Evolutionary conservation across 2,329 filamentous ascomycete species (phyloP).

Genomic region (Pseudogymnoascus sp.): DNA sequence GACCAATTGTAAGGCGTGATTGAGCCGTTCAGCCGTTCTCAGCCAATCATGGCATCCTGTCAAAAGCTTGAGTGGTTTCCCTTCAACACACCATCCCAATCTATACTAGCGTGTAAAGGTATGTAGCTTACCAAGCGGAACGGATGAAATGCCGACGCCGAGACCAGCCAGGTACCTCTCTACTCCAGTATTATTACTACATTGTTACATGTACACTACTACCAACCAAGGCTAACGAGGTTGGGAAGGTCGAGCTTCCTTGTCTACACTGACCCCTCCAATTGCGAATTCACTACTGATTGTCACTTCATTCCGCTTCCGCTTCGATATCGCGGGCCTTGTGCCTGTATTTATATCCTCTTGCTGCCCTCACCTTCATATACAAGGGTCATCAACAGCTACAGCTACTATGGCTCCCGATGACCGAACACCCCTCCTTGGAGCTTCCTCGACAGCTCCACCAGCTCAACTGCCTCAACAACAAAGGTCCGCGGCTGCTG

Average conservation of each 20-base stretch:
- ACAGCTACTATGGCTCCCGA: constrained; percentile 21
- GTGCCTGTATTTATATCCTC: not conserved
- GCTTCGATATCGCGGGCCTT: not conserved
- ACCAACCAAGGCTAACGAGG: not conserved
- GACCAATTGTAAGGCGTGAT: not conserved
- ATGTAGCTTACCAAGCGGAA: not conserved
- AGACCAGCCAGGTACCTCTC: not conserved
- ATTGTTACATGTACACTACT: not conserved
- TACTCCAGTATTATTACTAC: no score
- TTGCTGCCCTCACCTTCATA: not conserved
- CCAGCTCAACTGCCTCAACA: constrained; percentile 30
- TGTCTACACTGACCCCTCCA: not conserved
- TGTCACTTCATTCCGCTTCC: not conserved
- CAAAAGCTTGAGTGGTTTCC: not conserved
- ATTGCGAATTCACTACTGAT: constrained; percentile 8
- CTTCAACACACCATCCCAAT: not conserved
- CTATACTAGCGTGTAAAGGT: not conserved
- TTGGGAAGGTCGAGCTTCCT: constrained; percentile 1
- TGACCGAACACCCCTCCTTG: constrained; percentile 59
- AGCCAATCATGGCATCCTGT: not conserved
- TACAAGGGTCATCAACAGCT: not conserved
- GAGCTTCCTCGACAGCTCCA: constrained; percentile 51
- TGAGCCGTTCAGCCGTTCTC: constrained; percentile 5
- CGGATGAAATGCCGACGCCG: not conserved
- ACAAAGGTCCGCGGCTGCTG: constrained; percentile 49